Evolutionary conservation across 1,139 yeast species (phyloP), one percentile per base, ranked within the genome.

Genomic region (Hyphopichia wangnamkhiaoensis): DNA sequence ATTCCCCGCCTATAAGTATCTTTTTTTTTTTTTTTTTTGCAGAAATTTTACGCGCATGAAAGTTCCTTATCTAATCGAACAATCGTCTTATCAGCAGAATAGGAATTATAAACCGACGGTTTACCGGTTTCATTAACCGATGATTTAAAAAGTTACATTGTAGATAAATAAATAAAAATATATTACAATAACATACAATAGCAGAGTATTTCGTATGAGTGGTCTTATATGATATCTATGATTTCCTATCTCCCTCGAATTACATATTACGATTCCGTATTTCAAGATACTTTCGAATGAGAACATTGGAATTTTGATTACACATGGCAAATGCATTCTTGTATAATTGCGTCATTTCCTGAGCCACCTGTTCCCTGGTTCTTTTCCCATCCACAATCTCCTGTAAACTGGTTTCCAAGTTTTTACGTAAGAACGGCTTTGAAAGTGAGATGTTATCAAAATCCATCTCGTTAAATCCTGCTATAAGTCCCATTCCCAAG

Each of bases 401-500:
- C 42, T 72, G 78, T 54, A 94, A 69, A 37, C 80, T 76, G 13
- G 60, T 65, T 54, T 94, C 99, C 57, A 93, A 71, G 34, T 80
- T 80, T 44, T 85, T 83, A 40, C 99, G 70, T 45, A 93, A 65
- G 52, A 87, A 87, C 2, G 99, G 99, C 52, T 93, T 93, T 0
- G 96, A 84, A 42, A 94, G 68, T 1, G 96, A 87, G 37, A 80
- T 70, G 38, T 74, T 71, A 46, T 82, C 84, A 38, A 88, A 75
- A 8, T 86, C 90, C 47, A 94, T 79, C 32, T 76, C 74, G 43
- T 88, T 90, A 58, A 93, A 90, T 1, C 96, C 97, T 54, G 85
- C 94, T 19, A 90, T 93, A 9, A 94, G 65, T 0, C 95, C 93
- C 65, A 85, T 80, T 0, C 98, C 99, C 7, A 94, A 65, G 9